Evolutionary conservation across 1,284 basidiomycete genomes (phyloP), one percentile per base, ranked within the genome.

Genomic region (Exobasidium rhododendri): DNA sequence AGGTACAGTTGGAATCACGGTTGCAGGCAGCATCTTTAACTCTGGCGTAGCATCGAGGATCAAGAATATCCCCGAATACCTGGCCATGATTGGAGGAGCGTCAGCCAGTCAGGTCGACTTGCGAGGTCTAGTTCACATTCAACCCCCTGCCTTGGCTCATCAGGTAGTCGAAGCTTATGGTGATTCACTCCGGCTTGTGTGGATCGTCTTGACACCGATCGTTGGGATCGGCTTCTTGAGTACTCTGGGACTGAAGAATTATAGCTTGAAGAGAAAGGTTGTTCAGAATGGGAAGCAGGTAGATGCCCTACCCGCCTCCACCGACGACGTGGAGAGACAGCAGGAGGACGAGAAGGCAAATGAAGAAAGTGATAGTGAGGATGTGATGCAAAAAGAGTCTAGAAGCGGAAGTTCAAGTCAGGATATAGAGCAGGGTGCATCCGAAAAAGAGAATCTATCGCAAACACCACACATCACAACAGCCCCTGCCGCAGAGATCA

Each of bases 141-240:
- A 81, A 67, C 81, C 81, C 1, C 64, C 66, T 2, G 73, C 69
- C 35, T 63, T 82, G 4, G 71, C 78, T 22, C 55, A 82, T 24
- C 81, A 83, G 46, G 82, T 92, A 2, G 85, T 88, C 47, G 83
- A 88, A 57, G 89, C 88, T 0, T 92, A 88, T 80, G 83, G 88
- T 2, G 80, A 85, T 53, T 84, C 89, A 0, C 86, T 92, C 44
- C 83, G 83, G 65, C 84, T 82, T 46, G 87, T 92, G 59, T 92
- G 90, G 89, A 76, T 89, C 61, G 85, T 88, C 20, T 51, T 66
- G 1, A 73, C 80, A 1, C 81, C 81, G 0, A 61, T 81, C n/a
- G 66, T 75, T 5, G 75, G 67, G 14, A 70, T 74, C 14, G 77
- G 74, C 0, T 71, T 80, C 62, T 43, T 79, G 4, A 63, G 67